A percentile compares a stretch with the other conserved stretches of the same genome.
Conservation (phyloP, 2,329 filamentous ascomycete species). For the Penicillium hordei region DNA sequence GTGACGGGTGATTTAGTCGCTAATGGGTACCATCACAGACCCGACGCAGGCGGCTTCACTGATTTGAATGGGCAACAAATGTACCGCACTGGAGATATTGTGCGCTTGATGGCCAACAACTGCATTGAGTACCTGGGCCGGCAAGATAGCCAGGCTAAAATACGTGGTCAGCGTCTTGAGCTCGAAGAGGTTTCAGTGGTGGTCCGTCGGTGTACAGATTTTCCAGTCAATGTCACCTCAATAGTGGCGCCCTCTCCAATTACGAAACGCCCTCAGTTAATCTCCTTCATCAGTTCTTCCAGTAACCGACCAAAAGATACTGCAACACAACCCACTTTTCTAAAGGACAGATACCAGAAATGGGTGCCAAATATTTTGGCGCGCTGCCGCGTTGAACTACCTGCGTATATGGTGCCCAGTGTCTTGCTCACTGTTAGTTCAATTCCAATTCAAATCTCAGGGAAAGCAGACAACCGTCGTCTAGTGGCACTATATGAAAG, state of each 20-base stretch:
- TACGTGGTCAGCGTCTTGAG: constrained; percentile 13
- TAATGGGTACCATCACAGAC: constrained; percentile 6
- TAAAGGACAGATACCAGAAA: constrained; percentile 5
- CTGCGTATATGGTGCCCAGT: constrained; percentile 17
- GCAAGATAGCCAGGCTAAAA: constrained; percentile 9
- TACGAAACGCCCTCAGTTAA: constrained; percentile 16
- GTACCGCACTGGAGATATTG: constrained; percentile 14
- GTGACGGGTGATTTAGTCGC: constrained; percentile 6
- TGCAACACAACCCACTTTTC: neutral
- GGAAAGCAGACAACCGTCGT: constrained; percentile 14
- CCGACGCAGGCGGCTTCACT: constrained; percentile 7
- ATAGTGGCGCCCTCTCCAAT: constrained; percentile 16
- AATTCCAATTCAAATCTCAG: constrained; percentile 15
- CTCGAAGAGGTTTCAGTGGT: constrained; percentile 12
- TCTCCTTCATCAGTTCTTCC: constrained; percentile 12
- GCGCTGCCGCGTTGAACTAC: constrained; percentile 7
- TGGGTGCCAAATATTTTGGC: constrained; percentile 12
- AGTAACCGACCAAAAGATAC: neutral
- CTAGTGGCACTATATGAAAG: constrained; percentile 11
- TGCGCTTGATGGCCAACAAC: constrained; percentile 14
- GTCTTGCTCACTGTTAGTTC: constrained; percentile 1
- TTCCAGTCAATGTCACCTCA: constrained; percentile 15
- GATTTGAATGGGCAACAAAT: constrained; percentile 7
- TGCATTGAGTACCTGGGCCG: constrained; percentile 14
- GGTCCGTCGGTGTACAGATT: constrained; percentile 7